Evolutionary conservation across 306 rosid genomes (phyloP), one percentile per base, ranked within the genome.

Genomic region (Prunus fruticosa): DNA sequence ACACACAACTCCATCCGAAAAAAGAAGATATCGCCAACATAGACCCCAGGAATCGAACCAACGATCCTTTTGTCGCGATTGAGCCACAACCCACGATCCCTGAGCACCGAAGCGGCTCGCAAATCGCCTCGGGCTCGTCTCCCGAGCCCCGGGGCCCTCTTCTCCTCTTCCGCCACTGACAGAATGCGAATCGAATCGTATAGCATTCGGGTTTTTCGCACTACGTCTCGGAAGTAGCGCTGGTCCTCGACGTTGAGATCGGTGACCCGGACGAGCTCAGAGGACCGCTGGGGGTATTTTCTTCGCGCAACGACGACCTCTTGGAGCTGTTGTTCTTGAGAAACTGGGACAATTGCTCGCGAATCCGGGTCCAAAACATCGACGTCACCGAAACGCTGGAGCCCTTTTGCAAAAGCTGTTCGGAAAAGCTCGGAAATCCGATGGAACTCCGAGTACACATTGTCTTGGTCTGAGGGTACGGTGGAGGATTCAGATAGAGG

Each of bases 21-120:
- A 20, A 88, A 83, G 79, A 96, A 96, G 28, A 96, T 61, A 74
- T 96, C 99, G 12, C 98, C 99, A 67, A 96, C 76, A 70, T 86
- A 88, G 49, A 96, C 77, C 2, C 99, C 99, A 0, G 99, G 99
- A 28, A 96, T 92, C 0, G 98, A 79, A 32, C 99, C 99, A 50
- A 96, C 97, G 16, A 96, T 92, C 30, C 99, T 76, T 80, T 92
- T 91, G 18, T 96, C 99, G 0, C 96, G 92, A 71, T 96, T 91
- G 50, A 96, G 87, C 97, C 99, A 96, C 75, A 96, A 52, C 0
- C 92, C 93, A 1, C 84, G 84, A 2, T 52, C 91, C n/a, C 86
- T 87, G 89, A 96, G 86, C 62, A 82, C 15, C 6, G 87, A 62
- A 0, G 97, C 83, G 53, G 97, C 99, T 25, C 76, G 77, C 53